These are phyloP conservation scores for Emericellopsis atlantica DNA, from an alignment of 2,329 filamentous ascomycete genomes.

Conservation along the genomic window DNA sequence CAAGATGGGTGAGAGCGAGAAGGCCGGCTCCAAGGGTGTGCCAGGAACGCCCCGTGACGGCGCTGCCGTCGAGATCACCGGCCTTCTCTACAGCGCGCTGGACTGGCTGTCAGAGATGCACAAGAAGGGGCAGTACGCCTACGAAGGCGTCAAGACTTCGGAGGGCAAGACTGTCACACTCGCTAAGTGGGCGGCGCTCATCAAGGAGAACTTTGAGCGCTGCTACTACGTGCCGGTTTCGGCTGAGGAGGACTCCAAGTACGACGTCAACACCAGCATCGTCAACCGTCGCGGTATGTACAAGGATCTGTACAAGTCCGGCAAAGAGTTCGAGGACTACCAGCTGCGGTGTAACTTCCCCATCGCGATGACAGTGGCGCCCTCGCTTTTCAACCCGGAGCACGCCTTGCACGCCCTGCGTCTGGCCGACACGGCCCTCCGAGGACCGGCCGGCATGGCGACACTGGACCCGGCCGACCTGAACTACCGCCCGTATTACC, in stretches of 20 bases:
- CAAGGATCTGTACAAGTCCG: slow-evolving; percentile 89
- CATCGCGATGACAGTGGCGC: slow-evolving; percentile 89
- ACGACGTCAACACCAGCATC: slow-evolving; percentile 68
- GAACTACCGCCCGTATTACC: slow-evolving; percentile 91
- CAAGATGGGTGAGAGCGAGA: slow-evolving; percentile 98
- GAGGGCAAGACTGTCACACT: slow-evolving; percentile 54
- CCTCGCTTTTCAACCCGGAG: slow-evolving; percentile 67
- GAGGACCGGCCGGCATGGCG: slow-evolving; percentile 87
- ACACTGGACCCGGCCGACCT: slow-evolving; percentile 85
- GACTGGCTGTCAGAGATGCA: slow-evolving; percentile 64
- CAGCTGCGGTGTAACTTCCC: slow-evolving; percentile 90
- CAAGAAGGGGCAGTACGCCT: slow-evolving; percentile 56
- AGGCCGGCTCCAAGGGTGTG: slow-evolving; percentile 81
- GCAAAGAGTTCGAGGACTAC: slow-evolving; percentile 96
- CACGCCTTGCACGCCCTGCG: slow-evolving; percentile 73
- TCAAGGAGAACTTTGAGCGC: slow-evolving; percentile 80
- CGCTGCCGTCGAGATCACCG: slow-evolving; percentile 88
- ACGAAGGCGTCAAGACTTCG: slow-evolving; percentile 57
- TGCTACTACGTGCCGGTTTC: slow-evolving; percentile 77
- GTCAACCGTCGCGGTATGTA: slow-evolving; percentile 93
- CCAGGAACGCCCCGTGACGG: slow-evolving; percentile 96
- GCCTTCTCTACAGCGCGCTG: slow-evolving; percentile 81
- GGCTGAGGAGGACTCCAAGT: slow-evolving; percentile 55
- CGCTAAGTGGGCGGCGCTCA: slow-evolving; percentile 62
- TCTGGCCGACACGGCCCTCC: slow-evolving; percentile 65